These are phyloP conservation scores for Castanea mollissima DNA, from an alignment of 306 rosid genomes.

Conservation along the genomic window DNA sequence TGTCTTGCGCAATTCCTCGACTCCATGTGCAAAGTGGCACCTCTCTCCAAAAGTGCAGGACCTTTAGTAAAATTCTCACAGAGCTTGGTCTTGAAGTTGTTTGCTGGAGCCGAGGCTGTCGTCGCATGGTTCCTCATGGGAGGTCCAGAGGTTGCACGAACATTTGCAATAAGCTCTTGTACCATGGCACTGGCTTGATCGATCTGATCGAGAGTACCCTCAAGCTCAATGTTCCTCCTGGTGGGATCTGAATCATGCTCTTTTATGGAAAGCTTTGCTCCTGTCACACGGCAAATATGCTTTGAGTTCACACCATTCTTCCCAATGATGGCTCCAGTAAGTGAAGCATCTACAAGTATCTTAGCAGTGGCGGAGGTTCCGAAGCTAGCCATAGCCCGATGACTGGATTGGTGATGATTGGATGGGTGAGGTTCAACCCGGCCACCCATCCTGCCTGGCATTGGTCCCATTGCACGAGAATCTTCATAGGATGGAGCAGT, in stretches of 20 bases:
- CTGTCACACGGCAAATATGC: constrained; percentile 80
- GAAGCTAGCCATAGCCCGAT: constrained; percentile 64
- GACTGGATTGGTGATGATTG: constrained; percentile 39
- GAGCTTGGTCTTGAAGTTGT: constrained; percentile 74
- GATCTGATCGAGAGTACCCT: constrained; percentile 74
- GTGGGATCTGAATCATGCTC: constrained; percentile 73
- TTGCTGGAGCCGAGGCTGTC: constrained; percentile 27
- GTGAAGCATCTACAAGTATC: constrained; percentile 76
- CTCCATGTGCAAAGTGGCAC: constrained; percentile 89
- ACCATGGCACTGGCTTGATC: constrained; percentile 86
- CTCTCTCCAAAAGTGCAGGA: constrained; percentile 84
- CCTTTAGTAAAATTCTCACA: constrained; percentile 70
- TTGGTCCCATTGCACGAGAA: constrained; percentile 47
- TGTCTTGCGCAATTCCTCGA: constrained; percentile 60
- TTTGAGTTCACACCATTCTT: constrained; percentile 77
- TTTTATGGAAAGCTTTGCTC: constrained; percentile 71
- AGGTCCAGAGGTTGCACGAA: constrained; percentile 50
- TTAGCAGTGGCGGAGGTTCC: constrained; percentile 82
- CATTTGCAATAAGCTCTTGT: constrained; percentile 63
- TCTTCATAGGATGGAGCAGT: constrained; percentile 59
- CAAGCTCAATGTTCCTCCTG: constrained; percentile 80
- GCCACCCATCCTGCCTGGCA: constrained; percentile 51
- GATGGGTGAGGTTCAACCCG: constrained; percentile 43
- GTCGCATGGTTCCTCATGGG: constrained; percentile 35
- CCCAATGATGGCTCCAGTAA: constrained; percentile 84